Conservation (phyloP, 139 green algal species). For the Coccomyxa sp. region DNA sequence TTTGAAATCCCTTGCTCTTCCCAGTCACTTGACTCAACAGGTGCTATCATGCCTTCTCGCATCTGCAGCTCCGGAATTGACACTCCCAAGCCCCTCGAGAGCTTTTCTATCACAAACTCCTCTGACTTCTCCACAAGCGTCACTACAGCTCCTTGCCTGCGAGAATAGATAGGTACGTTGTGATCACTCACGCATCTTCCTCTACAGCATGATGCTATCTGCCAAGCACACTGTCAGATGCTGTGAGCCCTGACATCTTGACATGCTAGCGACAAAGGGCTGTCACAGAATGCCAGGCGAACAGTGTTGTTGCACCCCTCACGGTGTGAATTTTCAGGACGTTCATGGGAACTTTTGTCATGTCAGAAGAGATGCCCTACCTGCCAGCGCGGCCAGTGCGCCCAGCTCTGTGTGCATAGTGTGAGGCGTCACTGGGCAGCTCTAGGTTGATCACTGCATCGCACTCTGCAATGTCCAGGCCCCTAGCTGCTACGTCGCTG, state of each 20-base stretch:
- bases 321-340: neutral
- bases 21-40: no score
- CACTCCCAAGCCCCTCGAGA: constrained; percentile 54
- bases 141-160: constrained; percentile 66
- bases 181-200: neutral
- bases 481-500: constrained; percentile 87
- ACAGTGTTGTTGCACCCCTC: no score
- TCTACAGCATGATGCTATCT: neutral
- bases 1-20: no score
- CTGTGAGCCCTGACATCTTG: neutral
- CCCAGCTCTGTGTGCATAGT: constrained; percentile 88
- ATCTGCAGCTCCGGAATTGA: constrained; percentile 3
- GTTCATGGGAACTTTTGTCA: neutral
- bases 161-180: neutral
- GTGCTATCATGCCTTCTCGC: neutral
- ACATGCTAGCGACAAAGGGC: neutral
- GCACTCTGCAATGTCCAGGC: constrained; percentile 83
- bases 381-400: constrained; percentile 63
- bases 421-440: constrained; percentile 70
- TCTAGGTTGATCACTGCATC: constrained; percentile 92
- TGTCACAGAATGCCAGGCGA: no score
- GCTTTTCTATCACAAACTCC: constrained; percentile 71
- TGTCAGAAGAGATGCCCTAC: neutral
- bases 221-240: no score
- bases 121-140: constrained; percentile 58